A percentile compares a stretch with the other conserved stretches of the same genome.
Evolutionary conservation across 192 early-diverging fungal species (phyloP).

Genomic region (Chytriomyces sp.): DNA sequence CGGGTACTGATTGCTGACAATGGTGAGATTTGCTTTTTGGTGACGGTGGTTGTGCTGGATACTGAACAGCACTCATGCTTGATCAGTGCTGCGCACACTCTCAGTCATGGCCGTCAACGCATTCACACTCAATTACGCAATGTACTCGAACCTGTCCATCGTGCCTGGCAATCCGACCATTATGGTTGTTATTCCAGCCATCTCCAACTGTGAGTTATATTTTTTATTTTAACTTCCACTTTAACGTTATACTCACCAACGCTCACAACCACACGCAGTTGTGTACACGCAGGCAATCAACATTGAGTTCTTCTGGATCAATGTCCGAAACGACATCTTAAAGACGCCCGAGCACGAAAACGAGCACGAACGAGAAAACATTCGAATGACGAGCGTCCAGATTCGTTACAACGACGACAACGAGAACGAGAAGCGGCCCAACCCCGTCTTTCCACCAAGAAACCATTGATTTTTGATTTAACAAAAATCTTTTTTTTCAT

Average conservation of each 20-base stretch:
- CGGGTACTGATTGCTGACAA: neutral
- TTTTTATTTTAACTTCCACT: neutral
- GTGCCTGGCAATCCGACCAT: neutral
- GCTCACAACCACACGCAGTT: neutral
- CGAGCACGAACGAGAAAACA: neutral
- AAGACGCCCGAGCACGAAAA: neutral
- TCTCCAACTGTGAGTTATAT: neutral
- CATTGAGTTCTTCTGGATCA: conserved; percentile 3
- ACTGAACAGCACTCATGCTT: neutral
- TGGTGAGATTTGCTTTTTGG: neutral
- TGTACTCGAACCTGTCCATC: neutral
- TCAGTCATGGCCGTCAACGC: neutral
- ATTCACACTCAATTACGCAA: neutral
- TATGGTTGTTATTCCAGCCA: neutral
- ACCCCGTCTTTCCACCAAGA: neutral
- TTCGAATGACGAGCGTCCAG: neutral
- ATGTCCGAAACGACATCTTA: neutral
- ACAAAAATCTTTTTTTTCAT: neutral
- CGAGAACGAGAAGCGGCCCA: neutral
- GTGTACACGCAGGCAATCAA: conserved; percentile 6
- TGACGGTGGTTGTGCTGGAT: neutral
- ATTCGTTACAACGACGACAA: neutral
- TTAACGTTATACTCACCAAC: no score
- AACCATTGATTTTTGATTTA: neutral
- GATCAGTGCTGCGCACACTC: neutral